Evolutionary conservation across 306 rosid species (phyloP).

Genomic region (Cyamopsis tetragonoloba): DNA sequence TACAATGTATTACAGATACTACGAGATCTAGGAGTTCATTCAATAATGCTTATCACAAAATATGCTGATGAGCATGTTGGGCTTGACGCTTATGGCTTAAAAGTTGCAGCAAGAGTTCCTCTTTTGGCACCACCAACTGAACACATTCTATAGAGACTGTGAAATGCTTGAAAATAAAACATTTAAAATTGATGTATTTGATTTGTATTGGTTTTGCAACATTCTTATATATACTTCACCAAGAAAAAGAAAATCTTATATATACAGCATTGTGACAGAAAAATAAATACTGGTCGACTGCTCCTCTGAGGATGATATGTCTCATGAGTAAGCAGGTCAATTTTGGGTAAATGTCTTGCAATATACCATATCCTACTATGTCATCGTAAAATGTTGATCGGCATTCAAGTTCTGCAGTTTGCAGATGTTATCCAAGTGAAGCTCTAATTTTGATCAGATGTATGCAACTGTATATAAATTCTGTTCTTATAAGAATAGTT

Average conservation of each 20-base stretch:
- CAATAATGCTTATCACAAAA: conserved; percentile 47
- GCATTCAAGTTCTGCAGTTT: no score
- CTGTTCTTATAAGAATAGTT: no score
- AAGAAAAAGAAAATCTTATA: no score
- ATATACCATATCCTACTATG: background rate
- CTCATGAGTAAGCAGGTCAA: background rate
- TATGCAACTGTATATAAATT: no score
- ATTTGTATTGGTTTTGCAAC: conserved; percentile 3
- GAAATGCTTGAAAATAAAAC: conserved; percentile 27
- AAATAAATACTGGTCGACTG: background rate
- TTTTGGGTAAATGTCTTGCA: background rate
- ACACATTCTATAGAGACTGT: conserved; percentile 17
- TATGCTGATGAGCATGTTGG: conserved; percentile 36
- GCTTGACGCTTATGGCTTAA: conserved; percentile 45
- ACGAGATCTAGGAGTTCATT: conserved; percentile 40
- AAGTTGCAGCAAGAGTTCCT: conserved; percentile 37
- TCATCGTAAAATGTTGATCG: background rate
- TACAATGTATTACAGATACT: conserved; percentile 37
- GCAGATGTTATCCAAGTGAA: no score
- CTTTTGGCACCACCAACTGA: conserved; percentile 23
- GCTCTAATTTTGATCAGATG: background rate
- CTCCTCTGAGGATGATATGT: background rate
- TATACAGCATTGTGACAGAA: background rate
- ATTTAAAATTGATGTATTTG: conserved; percentile 24
- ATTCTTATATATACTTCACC: conserved; percentile 7